These are phyloP conservation scores for Magnusiomyces starmeri DNA, from an alignment of 1,139 yeast species.

Conservation along the genomic window DNA sequence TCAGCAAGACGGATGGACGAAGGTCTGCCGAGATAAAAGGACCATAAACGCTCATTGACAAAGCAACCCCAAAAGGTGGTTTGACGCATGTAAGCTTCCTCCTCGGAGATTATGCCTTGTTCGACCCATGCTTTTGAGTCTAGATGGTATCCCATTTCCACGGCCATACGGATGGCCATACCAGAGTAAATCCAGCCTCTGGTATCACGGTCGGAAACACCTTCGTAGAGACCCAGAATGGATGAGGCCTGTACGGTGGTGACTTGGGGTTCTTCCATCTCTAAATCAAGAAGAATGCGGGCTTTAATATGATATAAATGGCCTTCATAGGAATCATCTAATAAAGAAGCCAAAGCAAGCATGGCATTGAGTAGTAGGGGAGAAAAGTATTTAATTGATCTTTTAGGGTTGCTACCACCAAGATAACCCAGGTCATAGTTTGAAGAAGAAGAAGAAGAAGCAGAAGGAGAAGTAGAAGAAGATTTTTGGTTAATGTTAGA, in stretches of 20 bases:
- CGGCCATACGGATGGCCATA: slow-evolving; percentile 27
- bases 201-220: slow-evolving; percentile 23
- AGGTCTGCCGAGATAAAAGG: slow-evolving; percentile 25
- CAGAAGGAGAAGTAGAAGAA: background rate
- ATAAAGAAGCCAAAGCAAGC: slow-evolving; percentile 22
- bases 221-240: slow-evolving; percentile 23
- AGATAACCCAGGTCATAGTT: background rate
- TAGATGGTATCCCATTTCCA: slow-evolving; percentile 25
- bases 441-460: background rate
- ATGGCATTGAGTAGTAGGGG: slow-evolving; percentile 22
- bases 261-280: slow-evolving; percentile 18
- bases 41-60: slow-evolving; percentile 25
- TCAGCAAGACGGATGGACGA: slow-evolving; percentile 22
- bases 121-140: slow-evolving; percentile 20
- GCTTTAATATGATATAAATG: slow-evolving; percentile 15
- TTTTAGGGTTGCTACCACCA: background rate
- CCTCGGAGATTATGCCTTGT: slow-evolving; percentile 20
- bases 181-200: slow-evolving; percentile 27
- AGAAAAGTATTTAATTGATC: slow-evolving; percentile 22
- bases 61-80: slow-evolving; percentile 27
- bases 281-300: slow-evolving; percentile 15
- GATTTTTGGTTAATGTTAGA: background rate
- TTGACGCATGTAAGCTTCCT: slow-evolving; percentile 22
- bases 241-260: slow-evolving; percentile 24
- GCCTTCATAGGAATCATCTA: slow-evolving; percentile 17